A percentile compares a stretch with the other conserved stretches of the same genome.
phyloP scores from a whole-genome alignment of 1,139 yeast species.

The Diutina rugosa region DNA sequence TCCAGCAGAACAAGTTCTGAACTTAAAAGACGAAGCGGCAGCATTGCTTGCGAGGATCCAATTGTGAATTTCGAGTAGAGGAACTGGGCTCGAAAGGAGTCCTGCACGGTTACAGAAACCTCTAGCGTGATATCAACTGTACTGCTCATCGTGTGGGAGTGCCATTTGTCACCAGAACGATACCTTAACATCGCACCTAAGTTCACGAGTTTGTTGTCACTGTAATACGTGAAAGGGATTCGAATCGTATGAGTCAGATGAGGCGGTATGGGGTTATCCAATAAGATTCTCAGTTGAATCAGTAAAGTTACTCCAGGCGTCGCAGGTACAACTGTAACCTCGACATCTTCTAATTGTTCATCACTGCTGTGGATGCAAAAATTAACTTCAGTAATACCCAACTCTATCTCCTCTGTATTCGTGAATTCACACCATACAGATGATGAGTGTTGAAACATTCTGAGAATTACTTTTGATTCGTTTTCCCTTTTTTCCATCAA shows the following conservation, averaged over 20 bases:
- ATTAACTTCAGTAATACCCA: constrained; percentile 12
- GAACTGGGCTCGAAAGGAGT: constrained; percentile 43
- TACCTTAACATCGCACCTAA: constrained; percentile 21
- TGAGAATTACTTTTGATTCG: not conserved
- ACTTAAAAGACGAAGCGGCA: constrained; percentile 40
- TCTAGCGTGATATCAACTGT: constrained; percentile 39
- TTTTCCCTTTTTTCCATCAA: not conserved
- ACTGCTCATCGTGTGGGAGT: not conserved
- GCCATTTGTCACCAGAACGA: constrained; percentile 6
- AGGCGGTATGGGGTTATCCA: not conserved
- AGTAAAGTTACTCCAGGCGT: constrained; percentile 5
- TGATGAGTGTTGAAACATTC: constrained; percentile 11
- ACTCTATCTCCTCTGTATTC: constrained; percentile 9
- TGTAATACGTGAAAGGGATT: constrained; percentile 13
- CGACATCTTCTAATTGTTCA: constrained; percentile 8
- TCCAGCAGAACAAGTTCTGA: not conserved
- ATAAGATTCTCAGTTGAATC: not conserved
- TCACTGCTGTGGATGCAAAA: constrained; percentile 10
- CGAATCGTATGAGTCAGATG: not conserved
- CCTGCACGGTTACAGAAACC: constrained; percentile 66
- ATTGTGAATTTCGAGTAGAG: constrained; percentile 58
- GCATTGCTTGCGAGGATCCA: constrained; percentile 38
- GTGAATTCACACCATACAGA: constrained; percentile 12
- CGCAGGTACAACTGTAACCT: constrained; percentile 9
- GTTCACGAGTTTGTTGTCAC: constrained; percentile 15